These are phyloP conservation scores for Blastobotrys arbuscula DNA, from an alignment of 1,139 yeast genomes.

Conservation along the genomic window DNA sequence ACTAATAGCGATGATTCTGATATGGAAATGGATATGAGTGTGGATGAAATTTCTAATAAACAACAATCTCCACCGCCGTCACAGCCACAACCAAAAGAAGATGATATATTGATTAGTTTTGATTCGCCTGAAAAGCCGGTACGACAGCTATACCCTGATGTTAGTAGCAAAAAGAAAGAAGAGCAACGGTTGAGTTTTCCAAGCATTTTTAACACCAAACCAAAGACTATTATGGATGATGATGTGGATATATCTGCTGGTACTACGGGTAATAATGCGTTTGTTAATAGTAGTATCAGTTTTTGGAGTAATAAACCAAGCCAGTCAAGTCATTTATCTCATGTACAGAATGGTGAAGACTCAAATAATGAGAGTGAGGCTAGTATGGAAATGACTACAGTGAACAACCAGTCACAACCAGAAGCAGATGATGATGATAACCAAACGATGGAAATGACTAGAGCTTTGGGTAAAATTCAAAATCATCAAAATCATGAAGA, in stretches of 20 bases:
- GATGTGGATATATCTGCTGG: neutral
- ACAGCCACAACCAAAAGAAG: slow-evolving; percentile 1
- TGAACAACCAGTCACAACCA: slow-evolving; percentile 1
- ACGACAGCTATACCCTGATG: slow-evolving; percentile 3
- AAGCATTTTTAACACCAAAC: slow-evolving; percentile 11
- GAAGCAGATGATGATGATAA: slow-evolving; percentile 7
- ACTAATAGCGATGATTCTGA: slow-evolving; percentile 4
- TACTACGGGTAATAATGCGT: neutral
- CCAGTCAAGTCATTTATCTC: slow-evolving; percentile 13
- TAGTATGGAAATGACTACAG: slow-evolving; percentile 21
- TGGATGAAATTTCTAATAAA: neutral
- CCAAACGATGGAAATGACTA: slow-evolving; percentile 17
- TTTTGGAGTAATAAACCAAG: slow-evolving; percentile 6
- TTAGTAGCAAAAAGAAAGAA: neutral
- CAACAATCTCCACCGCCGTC: neutral
- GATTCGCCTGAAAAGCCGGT: slow-evolving; percentile 17
- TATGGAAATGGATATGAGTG: slow-evolving; percentile 10
- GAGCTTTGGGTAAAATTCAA: slow-evolving; percentile 2
- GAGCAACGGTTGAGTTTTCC: slow-evolving; percentile 10
- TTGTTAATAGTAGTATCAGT: neutral
- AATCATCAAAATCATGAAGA: slow-evolving; percentile 1
- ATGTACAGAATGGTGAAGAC: slow-evolving; percentile 6
- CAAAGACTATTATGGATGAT: neutral
- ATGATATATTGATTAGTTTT: slow-evolving; percentile 19
- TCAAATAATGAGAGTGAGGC: slow-evolving; percentile 12